Evolutionary conservation across 2,329 filamentous ascomycete species (phyloP).

Genomic region (Tolypocladium inflatum): DNA sequence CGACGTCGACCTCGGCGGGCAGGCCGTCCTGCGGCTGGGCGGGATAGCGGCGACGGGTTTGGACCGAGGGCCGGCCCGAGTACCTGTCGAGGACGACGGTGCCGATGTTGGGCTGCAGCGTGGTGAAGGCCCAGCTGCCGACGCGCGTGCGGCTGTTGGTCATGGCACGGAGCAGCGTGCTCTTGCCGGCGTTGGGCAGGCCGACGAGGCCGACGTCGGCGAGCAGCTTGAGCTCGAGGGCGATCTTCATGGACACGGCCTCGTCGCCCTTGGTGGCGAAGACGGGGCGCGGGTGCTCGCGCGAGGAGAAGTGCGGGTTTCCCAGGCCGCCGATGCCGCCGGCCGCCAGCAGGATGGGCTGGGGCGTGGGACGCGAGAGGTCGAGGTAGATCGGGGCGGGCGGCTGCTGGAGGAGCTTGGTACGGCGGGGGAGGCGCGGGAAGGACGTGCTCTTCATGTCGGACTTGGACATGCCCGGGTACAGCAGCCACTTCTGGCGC

Average conservation of each 20-base stretch:
- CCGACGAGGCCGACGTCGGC: slow-evolving; percentile 93
- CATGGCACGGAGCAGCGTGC: slow-evolving; percentile 77
- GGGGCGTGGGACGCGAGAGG: slow-evolving; percentile 66
- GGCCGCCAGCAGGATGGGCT: slow-evolving; percentile 75
- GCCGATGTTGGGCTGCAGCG: slow-evolving; percentile 87
- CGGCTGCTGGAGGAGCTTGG: slow-evolving; percentile 56
- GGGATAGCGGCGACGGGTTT: slow-evolving; percentile 17
- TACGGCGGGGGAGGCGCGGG: slow-evolving; percentile 41
- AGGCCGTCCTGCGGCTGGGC: not conserved
- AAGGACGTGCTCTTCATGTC: slow-evolving; percentile 50
- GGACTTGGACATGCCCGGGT: slow-evolving; percentile 64
- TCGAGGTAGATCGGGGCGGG: slow-evolving; percentile 63
- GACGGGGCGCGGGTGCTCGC: slow-evolving; percentile 64
- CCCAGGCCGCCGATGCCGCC: slow-evolving; percentile 85
- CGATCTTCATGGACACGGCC: slow-evolving; percentile 67
- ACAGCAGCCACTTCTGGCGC: slow-evolving; percentile 74
- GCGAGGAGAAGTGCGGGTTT: slow-evolving; percentile 85
- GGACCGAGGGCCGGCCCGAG: slow-evolving; percentile 58
- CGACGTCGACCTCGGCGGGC: slow-evolving; percentile 30
- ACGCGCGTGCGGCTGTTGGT: slow-evolving; percentile 84
- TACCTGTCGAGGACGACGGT: slow-evolving; percentile 89
- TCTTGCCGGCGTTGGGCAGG: slow-evolving; percentile 92
- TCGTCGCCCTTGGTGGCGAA: slow-evolving; percentile 82
- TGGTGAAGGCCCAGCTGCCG: slow-evolving; percentile 95
- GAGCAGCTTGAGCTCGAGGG: slow-evolving; percentile 88